phyloP scores from a whole-genome alignment of 1,284 basidiomycete genomes.

The Microbotryomycetes sp. region DNA sequence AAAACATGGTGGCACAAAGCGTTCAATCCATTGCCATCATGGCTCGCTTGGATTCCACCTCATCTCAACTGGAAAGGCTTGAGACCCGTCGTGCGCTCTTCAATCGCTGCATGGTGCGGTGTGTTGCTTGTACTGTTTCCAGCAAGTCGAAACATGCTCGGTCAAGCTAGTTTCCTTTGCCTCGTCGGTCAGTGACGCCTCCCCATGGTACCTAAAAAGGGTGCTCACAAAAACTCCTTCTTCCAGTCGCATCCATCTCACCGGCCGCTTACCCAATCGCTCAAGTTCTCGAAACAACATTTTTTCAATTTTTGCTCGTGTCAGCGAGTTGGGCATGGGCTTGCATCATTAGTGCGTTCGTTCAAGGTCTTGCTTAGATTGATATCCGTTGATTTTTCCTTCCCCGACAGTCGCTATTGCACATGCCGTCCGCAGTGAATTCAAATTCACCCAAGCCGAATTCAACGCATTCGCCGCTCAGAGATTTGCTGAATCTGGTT shows the following conservation, averaged over 20 bases:
- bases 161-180: constrained; percentile 27
- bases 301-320: constrained; percentile 25
- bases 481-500: constrained; percentile 1
- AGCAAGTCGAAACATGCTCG: constrained; percentile 1
- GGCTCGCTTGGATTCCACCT: constrained; percentile 20
- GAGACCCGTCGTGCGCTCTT: constrained; percentile 17
- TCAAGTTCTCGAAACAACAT: constrained; percentile 14
- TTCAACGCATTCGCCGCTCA: constrained; percentile 2
- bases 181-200: constrained; percentile 9
- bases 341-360: constrained; percentile 14
- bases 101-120: constrained; percentile 29
- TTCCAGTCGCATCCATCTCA: constrained; percentile 16
- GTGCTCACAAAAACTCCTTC: not conserved
- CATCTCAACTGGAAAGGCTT: constrained; percentile 29
- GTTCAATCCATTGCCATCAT: not conserved
- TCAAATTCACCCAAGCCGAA: constrained; percentile 8
- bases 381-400: not conserved
- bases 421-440: constrained; percentile 14
- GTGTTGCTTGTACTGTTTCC: constrained; percentile 8
- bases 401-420: constrained; percentile 24
- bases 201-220: no score
- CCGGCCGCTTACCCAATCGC: constrained; percentile 24
- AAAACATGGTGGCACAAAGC: not conserved
- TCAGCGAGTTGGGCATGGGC: constrained; percentile 13
- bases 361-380: not conserved